Evolutionary conservation across 1,139 yeast species (phyloP), one percentile per base, ranked within the genome.

Genomic region (Suhomyces ambrosiae): DNA sequence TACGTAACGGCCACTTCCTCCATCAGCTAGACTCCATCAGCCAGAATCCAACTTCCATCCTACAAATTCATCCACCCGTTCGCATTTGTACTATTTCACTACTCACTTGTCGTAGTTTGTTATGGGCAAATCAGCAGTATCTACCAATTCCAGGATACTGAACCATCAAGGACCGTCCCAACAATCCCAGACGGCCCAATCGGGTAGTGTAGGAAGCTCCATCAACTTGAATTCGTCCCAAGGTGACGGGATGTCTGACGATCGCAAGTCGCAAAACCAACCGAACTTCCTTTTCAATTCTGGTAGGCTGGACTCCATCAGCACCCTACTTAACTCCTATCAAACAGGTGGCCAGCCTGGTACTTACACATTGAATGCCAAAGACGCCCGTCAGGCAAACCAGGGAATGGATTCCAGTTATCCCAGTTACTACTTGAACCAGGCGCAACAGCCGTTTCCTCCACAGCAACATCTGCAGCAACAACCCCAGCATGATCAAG

Each of bases 281-380:
- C 41, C 36, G 13, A 44, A 37, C 28, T 50, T 51, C 25, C 34
- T 51, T 27, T 50, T 43, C 44, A 50, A 48, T 24, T 40, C 47
- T 5, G 49, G 48, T 12, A 36, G 56, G 11, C 54, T 47, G 35
- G 56, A 52, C 35, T 49, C 48, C 40, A 44, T 53, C 13, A 35
- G 45, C 23, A 41, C 52, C 28, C 41, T 52, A 5, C 34, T 51
- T 23, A 50, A 41, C 35, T 45, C 31, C 21, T 49, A 41, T 30
- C 53, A 47, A 27, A 31, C 37, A 3, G 26, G 41, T 18, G 23
- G 19, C 21, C 42, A 30, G 14, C 41, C 44, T 19, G 33, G 21
- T 35, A 35, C 47, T 32, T 35, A 41, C 23, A 30, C 42, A 28
- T 22, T 42, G 30, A 39, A 35, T 17, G 13, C 37, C 24, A 37